phyloP scores from a whole-genome alignment of 768 basidiomycete genomes.

The Pilatotrama ljubarskyi region DNA sequence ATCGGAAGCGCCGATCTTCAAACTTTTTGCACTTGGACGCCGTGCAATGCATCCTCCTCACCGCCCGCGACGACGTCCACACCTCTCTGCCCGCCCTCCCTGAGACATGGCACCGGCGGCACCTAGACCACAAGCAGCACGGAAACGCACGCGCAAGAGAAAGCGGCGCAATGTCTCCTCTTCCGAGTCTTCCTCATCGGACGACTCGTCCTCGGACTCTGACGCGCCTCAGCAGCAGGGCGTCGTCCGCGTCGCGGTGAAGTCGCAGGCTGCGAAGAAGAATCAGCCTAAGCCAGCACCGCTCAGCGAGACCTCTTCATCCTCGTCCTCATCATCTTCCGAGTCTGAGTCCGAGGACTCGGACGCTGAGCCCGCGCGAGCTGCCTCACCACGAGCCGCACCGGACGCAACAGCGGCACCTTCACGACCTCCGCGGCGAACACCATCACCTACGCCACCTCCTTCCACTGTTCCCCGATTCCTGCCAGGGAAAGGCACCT shows the following conservation, averaged over 20 bases:
- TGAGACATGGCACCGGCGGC: conserved; percentile 16
- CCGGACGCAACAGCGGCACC: conserved; percentile 1
- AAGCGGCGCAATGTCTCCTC: conserved; percentile 36
- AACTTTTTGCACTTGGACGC: conserved; percentile 7
- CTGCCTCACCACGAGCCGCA: background rate
- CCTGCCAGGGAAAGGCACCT: conserved; percentile 37
- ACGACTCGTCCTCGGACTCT: conserved; percentile 26
- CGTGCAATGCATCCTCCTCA: conserved; percentile 5
- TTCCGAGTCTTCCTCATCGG: conserved; percentile 28
- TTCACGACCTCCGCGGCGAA: conserved; percentile 18
- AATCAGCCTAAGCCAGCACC: conserved; percentile 3
- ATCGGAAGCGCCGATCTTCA: conserved; percentile 7
- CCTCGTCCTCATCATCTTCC: conserved; percentile 21
- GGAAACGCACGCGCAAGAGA: conserved; percentile 36
- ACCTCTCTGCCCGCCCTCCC: background rate
- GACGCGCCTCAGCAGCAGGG: conserved; percentile 12
- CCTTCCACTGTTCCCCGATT: conserved; percentile 55
- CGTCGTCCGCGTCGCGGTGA: conserved; percentile 15
- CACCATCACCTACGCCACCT: conserved; percentile 36
- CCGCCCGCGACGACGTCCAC: background rate
- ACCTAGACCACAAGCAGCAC: conserved; percentile 25
- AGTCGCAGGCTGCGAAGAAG: background rate
- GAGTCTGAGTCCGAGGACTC: conserved; percentile 22
- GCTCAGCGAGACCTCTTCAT: conserved; percentile 7
- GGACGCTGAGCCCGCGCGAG: conserved; percentile 9